Conservation (phyloP, 805 yeast species). For the Metschnikowia cerradonensis region DNA sequence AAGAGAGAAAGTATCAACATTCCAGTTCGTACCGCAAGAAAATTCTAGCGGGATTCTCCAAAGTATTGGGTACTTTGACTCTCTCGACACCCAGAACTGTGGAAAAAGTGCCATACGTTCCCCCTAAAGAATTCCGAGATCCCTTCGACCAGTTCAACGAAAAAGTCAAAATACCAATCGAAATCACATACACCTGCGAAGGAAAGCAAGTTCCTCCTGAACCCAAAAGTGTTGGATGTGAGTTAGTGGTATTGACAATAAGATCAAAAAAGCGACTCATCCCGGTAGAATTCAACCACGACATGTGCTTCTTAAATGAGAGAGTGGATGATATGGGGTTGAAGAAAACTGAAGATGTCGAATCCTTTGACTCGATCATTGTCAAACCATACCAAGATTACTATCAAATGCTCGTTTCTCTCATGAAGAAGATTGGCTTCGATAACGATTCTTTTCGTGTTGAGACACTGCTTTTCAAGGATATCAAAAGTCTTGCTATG, state of each 20-base stretch:
- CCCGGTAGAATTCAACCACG: constrained; percentile 40
- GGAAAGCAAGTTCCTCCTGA: constrained; percentile 23
- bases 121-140: constrained; percentile 29
- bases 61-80: constrained; percentile 29
- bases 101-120: constrained; percentile 27
- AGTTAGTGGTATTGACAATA: constrained; percentile 34
- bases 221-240: constrained; percentile 31
- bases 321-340: constrained; percentile 25
- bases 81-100: constrained; percentile 33
- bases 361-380: constrained; percentile 32
- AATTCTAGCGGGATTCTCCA: constrained; percentile 29
- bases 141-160: constrained; percentile 14
- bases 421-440: constrained; percentile 32
- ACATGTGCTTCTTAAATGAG: constrained; percentile 34
- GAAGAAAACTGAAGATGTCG: constrained; percentile 17
- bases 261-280: constrained; percentile 32
- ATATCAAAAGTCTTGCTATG: constrained; percentile 32
- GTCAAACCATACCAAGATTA: constrained; percentile 29
- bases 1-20: constrained; percentile 28
- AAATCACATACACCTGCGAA: constrained; percentile 25
- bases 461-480: constrained; percentile 34
- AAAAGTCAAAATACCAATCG: constrained; percentile 29
- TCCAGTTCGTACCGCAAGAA: constrained; percentile 32
- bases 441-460: constrained; percentile 27
- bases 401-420: constrained; percentile 22